phyloP scores from a whole-genome alignment of 352 stramenopile genomes.

The Pythium brachiatum region DNA sequence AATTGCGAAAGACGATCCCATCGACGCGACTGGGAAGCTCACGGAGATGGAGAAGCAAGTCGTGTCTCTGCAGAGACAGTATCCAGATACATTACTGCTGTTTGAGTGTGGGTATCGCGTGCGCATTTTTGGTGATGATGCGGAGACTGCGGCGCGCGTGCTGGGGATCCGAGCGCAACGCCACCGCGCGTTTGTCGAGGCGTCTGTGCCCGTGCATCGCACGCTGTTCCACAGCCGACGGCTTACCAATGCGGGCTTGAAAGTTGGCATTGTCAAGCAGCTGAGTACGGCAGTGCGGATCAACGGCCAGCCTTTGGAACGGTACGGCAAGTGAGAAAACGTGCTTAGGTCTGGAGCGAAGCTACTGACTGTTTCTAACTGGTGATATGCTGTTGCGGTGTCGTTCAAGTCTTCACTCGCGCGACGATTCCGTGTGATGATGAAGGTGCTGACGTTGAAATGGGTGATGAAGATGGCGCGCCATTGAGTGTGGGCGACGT shows the following conservation, averaged over 20 bases:
- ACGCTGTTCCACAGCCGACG: slow-evolving; percentile 36
- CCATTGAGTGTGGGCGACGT: neutral
- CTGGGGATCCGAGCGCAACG: slow-evolving; percentile 38
- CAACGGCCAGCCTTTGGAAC: slow-evolving; percentile 31
- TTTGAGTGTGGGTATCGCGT: slow-evolving; percentile 85
- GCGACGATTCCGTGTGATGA: slow-evolving; percentile 39
- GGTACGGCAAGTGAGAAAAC: no score
- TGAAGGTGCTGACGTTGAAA: slow-evolving; percentile 7
- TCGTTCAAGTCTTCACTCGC: slow-evolving; percentile 44
- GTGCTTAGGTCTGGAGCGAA: no score
- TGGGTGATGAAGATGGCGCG: neutral
- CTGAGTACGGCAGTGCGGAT: slow-evolving; percentile 36
- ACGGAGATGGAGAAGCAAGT: slow-evolving; percentile 83
- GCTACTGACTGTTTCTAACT: no score
- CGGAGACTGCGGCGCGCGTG: slow-evolving; percentile 40
- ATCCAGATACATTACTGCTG: slow-evolving; percentile 55
- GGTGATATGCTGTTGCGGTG: slow-evolving; percentile 32
- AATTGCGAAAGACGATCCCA: neutral
- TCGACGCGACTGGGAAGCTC: slow-evolving; percentile 12
- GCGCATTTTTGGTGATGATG: slow-evolving; percentile 72
- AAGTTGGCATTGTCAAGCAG: slow-evolving; percentile 73
- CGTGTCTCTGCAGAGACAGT: slow-evolving; percentile 34
- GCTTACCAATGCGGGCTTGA: slow-evolving; percentile 45
- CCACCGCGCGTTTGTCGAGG: slow-evolving; percentile 40
- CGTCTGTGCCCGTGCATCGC: slow-evolving; percentile 49